Percentiles rank a stretch among this genome's conserved stretches.
These are phyloP conservation scores for Chytridium lagenaria DNA, from an alignment of 371 early-diverging fungal genomes.

Conservation along the genomic window DNA sequence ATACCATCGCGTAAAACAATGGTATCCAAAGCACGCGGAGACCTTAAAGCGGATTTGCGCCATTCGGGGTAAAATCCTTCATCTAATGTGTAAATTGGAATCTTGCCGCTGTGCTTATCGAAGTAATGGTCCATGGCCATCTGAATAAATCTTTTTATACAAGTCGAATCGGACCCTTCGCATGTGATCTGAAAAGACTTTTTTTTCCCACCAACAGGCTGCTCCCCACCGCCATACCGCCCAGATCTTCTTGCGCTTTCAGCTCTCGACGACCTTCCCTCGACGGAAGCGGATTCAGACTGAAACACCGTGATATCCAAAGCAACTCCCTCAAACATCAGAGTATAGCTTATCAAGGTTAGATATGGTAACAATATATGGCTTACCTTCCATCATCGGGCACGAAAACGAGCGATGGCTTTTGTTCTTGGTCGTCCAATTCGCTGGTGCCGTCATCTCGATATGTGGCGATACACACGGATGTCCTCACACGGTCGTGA, in stretches of 20 bases:
- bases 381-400: background rate
- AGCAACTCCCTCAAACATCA: too few species aligned
- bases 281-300: too few species aligned
- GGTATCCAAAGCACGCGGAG: conserved; percentile 61
- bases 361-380: too few species aligned
- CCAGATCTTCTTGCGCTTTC: too few species aligned
- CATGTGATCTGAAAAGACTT: background rate
- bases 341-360: too few species aligned
- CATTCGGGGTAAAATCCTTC: background rate
- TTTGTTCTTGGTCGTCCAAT: background rate
- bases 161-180: background rate
- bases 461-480: background rate
- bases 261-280: too few species aligned
- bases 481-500: too few species aligned
- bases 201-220: background rate
- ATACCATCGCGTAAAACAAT: conserved; percentile 67
- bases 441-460: background rate
- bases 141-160: conserved; percentile 16
- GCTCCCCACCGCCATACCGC: too few species aligned
- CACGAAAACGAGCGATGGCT: background rate
- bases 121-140: conserved; percentile 18
- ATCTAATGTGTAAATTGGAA: background rate
- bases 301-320: too few species aligned
- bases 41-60: background rate
- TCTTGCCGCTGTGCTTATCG: background rate